Evolutionary conservation across 176 grass and related monocot genomes (phyloP).

Genomic region (Triticum turgidum): DNA sequence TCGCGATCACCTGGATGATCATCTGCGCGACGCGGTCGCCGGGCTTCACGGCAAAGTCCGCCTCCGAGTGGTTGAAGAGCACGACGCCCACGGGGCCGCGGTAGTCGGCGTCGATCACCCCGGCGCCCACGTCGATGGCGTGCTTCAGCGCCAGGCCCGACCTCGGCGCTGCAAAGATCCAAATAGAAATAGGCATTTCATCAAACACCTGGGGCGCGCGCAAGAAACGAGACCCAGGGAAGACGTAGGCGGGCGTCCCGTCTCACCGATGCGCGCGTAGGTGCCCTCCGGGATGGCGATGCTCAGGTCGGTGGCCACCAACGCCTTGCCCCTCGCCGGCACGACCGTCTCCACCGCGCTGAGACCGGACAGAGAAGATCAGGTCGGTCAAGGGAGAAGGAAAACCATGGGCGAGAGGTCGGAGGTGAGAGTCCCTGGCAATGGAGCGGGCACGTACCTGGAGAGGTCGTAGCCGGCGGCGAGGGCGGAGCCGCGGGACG

Average conservation of each 20-base stretch:
- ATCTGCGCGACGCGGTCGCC: slow-evolving; percentile 75
- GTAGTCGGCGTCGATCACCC: slow-evolving; percentile 89
- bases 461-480: slow-evolving; percentile 96
- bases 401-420: not conserved
- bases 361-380: not conserved
- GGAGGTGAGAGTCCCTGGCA: too few relatives aligned
- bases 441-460: slow-evolving; percentile 24
- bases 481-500: slow-evolving; percentile 61
- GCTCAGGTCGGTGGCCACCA: slow-evolving; percentile 74
- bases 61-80: slow-evolving; percentile 92
- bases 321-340: slow-evolving; percentile 81
- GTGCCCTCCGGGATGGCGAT: slow-evolving; percentile 83
- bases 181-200: slow-evolving; percentile 7
- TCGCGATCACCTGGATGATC: slow-evolving; percentile 66
- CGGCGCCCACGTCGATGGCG: slow-evolving; percentile 83
- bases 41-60: slow-evolving; percentile 62
- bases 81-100: slow-evolving; percentile 72
- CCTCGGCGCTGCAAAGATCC: slow-evolving; percentile 50
- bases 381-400: not conserved
- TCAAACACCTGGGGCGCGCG: not conserved
- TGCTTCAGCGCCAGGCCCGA: slow-evolving; percentile 82
- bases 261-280: slow-evolving; percentile 81
- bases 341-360: slow-evolving; percentile 56
- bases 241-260: too few relatives aligned
- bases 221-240: too few relatives aligned